Conservation (phyloP, 2,329 filamentous ascomycete genomes). For the Colletotrichum agaves region DNA sequence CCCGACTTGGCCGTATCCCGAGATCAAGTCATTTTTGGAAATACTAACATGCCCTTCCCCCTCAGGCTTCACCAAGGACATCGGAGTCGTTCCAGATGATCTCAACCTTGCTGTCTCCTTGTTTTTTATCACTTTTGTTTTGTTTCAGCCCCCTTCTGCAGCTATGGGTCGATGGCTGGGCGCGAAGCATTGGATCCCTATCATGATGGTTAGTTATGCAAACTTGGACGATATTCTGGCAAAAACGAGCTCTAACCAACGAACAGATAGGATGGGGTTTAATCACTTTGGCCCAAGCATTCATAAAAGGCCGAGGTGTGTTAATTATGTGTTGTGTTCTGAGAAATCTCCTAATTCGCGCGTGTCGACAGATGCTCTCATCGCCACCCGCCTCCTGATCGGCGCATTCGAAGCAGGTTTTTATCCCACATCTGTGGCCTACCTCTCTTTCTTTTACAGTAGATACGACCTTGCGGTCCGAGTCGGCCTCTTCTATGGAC, state of each 20-base stretch:
- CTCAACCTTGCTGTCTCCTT: slow-evolving; percentile 66
- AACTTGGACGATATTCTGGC: slow-evolving; percentile 49
- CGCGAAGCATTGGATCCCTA: slow-evolving; percentile 65
- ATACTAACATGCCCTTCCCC: not conserved
- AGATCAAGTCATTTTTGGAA: not conserved
- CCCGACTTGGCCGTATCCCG: not conserved
- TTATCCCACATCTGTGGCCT: slow-evolving; percentile 68
- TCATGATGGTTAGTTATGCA: slow-evolving; percentile 64
- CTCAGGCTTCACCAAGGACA: slow-evolving; percentile 61
- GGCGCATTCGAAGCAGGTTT: slow-evolving; percentile 59
- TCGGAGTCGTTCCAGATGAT: slow-evolving; percentile 61
- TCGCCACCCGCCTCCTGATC: slow-evolving; percentile 41
- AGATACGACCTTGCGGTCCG: slow-evolving; percentile 66
- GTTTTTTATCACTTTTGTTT: slow-evolving; percentile 69
- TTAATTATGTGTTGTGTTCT: slow-evolving; percentile 9
- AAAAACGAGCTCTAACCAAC: slow-evolving; percentile 51
- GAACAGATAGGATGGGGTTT: slow-evolving; percentile 44
- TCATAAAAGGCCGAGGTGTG: slow-evolving; percentile 43
- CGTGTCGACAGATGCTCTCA: slow-evolving; percentile 38
- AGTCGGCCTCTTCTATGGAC: slow-evolving; percentile 66
- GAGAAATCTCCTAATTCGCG: slow-evolving; percentile 5
- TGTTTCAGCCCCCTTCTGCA: slow-evolving; percentile 65
- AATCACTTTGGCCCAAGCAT: slow-evolving; percentile 44
- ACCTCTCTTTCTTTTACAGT: slow-evolving; percentile 68
- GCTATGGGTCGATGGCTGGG: slow-evolving; percentile 51